Evolutionary conservation across 2,329 filamentous ascomycete species (phyloP).

Genomic region (Clathrospora elynae): DNA sequence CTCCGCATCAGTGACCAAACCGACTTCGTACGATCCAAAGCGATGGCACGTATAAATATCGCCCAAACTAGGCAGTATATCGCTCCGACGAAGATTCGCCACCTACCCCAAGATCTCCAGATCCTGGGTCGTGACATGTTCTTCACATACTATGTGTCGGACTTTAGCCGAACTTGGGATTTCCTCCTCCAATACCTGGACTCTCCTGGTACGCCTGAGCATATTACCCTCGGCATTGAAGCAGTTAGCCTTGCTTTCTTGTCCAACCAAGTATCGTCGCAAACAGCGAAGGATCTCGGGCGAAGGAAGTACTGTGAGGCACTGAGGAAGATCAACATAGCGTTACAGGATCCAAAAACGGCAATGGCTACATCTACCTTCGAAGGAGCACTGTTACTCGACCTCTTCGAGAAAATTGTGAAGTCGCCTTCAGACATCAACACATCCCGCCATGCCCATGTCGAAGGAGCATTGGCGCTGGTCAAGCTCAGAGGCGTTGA

Average conservation of each 20-base stretch:
- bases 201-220: slow-evolving; percentile 18
- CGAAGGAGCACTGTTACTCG: slow-evolving; percentile 30
- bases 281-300: slow-evolving; percentile 22
- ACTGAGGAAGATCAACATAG: slow-evolving; percentile 25
- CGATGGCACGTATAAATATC: background rate
- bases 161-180: slow-evolving; percentile 33
- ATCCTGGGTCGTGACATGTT: slow-evolving; percentile 29
- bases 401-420: slow-evolving; percentile 38
- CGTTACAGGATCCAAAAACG: slow-evolving; percentile 20
- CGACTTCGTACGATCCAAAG: slow-evolving; percentile 17
- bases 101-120: slow-evolving; percentile 26
- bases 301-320: slow-evolving; percentile 34
- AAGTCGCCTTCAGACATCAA: slow-evolving; percentile 12
- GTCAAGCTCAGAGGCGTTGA: slow-evolving; percentile 31
- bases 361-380: slow-evolving; percentile 23
- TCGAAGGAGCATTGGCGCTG: slow-evolving; percentile 33
- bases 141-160: slow-evolving; percentile 33
- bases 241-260: slow-evolving; percentile 38
- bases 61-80: background rate
- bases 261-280: slow-evolving; percentile 25
- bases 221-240: slow-evolving; percentile 34
- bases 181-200: slow-evolving; percentile 27
- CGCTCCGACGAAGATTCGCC: slow-evolving; percentile 6
- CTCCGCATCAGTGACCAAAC: slow-evolving; percentile 35
- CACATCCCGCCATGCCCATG: slow-evolving; percentile 25